A percentile compares a stretch with the other conserved stretches of the same genome.
These are phyloP conservation scores for Backusella morwellensis DNA, from an alignment of 192 early-diverging fungal species.

Conservation along the genomic window DNA sequence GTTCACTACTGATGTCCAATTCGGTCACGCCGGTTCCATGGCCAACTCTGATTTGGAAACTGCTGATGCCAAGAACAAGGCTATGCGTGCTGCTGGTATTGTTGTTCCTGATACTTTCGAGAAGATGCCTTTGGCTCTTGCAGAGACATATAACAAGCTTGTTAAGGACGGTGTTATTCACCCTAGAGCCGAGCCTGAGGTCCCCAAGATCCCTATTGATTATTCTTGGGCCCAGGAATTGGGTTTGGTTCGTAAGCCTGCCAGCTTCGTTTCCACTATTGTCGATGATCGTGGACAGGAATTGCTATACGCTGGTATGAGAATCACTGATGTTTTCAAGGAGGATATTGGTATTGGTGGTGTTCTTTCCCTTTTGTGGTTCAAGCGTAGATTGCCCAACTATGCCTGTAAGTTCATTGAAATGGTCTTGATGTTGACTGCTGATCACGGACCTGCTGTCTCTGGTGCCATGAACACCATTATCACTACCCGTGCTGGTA, in stretches of 20 bases:
- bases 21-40: conserved; percentile 96
- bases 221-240: conserved; percentile 99
- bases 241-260: conserved; percentile 96
- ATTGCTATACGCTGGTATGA: conserved; percentile 97
- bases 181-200: conserved; percentile 81
- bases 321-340: conserved; percentile 98
- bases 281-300: conserved; percentile 99
- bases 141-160: conserved; percentile 75
- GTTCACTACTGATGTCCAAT: conserved; percentile 99
- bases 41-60: conserved; percentile 97
- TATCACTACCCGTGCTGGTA: conserved; percentile 94
- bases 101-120: conserved; percentile 97
- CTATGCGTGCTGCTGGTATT: conserved; percentile 81
- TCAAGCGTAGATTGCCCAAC: conserved; percentile 93
- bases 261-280: conserved; percentile 98
- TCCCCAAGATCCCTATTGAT: conserved; percentile 98
- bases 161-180: conserved; percentile 70
- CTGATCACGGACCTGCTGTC: conserved; percentile 98
- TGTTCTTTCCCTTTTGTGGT: conserved; percentile 96
- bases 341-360: conserved; percentile 99
- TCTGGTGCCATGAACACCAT: conserved; percentile 92
- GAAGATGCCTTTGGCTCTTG: conserved; percentile 80
- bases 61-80: conserved; percentile 93
- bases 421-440: conserved; percentile 99
- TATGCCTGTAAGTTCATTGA: conserved; percentile 98